Evolutionary conservation across 768 basidiomycete species (phyloP).

Genomic region (Tricholoma matsutake): DNA sequence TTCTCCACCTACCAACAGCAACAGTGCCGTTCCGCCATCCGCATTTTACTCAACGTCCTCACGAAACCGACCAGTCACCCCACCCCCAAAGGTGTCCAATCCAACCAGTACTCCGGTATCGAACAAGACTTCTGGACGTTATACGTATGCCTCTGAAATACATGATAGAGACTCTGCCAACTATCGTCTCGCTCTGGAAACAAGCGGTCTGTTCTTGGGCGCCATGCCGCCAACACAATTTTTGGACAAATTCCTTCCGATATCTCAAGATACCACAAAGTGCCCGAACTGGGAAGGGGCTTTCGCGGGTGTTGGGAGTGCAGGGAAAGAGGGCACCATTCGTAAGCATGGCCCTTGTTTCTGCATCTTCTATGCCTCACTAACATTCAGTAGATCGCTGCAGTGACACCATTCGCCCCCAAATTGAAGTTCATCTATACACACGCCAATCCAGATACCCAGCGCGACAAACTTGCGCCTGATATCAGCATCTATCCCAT

Average conservation of each 20-base stretch:
- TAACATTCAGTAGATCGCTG: neutral
- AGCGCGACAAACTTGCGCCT: neutral
- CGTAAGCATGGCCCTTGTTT: neutral
- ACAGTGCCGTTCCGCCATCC: too few species aligned
- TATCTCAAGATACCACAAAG: neutral
- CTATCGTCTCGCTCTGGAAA: neutral
- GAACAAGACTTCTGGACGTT: neutral
- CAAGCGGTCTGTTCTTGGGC: conserved; percentile 3
- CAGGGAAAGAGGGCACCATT: neutral
- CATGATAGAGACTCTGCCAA: neutral
- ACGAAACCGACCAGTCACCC: too few species aligned
- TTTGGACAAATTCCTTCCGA: neutral
- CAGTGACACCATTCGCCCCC: neutral
- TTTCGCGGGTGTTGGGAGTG: neutral
- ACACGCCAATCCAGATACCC: neutral
- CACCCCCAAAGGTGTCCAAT: neutral
- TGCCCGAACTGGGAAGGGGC: neutral
- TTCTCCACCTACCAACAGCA: too few species aligned
- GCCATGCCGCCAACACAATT: conserved; percentile 7
- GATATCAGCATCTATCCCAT: neutral
- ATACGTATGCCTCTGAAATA: neutral
- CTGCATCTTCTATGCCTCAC: neutral
- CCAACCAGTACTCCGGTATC: neutral
- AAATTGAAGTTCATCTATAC: neutral
- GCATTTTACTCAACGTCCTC: too few species aligned